A percentile compares a stretch with the other conserved stretches of the same genome.
Evolutionary conservation across 1,139 yeast species (phyloP).

Genomic region (Yamadazyma sp.): DNA sequence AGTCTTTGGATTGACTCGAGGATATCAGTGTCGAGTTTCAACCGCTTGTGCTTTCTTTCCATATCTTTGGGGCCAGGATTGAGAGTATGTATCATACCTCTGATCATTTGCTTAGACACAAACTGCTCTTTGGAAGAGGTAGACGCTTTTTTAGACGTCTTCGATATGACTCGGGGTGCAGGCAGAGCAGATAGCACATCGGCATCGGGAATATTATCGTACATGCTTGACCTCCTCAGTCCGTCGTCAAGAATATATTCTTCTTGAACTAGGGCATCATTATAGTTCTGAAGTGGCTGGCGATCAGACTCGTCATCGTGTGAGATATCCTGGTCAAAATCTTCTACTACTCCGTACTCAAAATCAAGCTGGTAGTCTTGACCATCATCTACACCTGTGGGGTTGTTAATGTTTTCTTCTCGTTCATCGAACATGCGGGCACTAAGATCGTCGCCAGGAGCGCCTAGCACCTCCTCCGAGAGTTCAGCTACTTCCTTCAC

Average conservation of each 20-base stretch:
- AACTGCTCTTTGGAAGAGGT: neutral
- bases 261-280: neutral
- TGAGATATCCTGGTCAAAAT: no score
- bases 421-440: neutral
- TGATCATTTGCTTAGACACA: constrained; percentile 9
- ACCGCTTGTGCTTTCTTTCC: constrained; percentile 2
- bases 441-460: neutral
- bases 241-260: constrained; percentile 1
- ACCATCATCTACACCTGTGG: neutral
- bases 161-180: constrained; percentile 1
- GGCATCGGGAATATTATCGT: neutral
- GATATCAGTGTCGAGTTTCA: constrained; percentile 11
- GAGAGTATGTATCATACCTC: constrained; percentile 9
- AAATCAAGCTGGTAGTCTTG: no score
- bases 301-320: no score
- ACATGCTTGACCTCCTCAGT: neutral
- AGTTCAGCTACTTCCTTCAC: neutral
- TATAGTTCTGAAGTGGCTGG: no score
- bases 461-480: neutral
- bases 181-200: neutral
- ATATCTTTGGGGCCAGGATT: neutral
- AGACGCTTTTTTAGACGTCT: neutral
- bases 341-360: no score
- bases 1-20: constrained; percentile 19
- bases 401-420: neutral